Evolutionary conservation across 768 basidiomycete genomes (phyloP), one percentile per base, ranked within the genome.

Genomic region (Suillus paluster): DNA sequence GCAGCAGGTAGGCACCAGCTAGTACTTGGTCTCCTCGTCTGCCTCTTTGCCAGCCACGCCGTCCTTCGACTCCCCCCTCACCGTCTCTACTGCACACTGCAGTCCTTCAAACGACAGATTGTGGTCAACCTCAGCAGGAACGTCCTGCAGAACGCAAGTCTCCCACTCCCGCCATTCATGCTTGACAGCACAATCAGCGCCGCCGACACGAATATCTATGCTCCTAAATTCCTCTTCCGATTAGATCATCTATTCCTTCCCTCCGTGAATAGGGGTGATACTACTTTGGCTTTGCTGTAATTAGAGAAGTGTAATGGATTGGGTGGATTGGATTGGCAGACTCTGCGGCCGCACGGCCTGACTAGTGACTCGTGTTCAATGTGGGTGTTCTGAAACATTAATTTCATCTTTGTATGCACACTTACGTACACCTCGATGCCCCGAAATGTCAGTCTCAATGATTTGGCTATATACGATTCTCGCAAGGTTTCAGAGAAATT

Each of bases 181-280:
- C 91, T 92, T 74, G 88, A 93, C 73, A 71, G 80, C 33, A 80
- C 85, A 34, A 79, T 93, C 54, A n/a, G 84, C 89, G 45, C 80
- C 80, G 52, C 84, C 84, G 64, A 89, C 9, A 55, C 23, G 36
- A 39, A 38, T 25, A 23, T 15, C 4, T 42, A 90, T 92, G 10
- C 73, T 92, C 57, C 73, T 89, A n/a, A n/a, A n/a, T 58, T 88
- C 91, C 19, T 86, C 90, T 48, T 48, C 17, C 17, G 7, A n/a
- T n/a, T n/a, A n/a, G n/a, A n/a, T n/a, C n/a, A n/a, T n/a, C n/a
- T n/a, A n/a, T n/a, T n/a, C n/a, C n/a, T n/a, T n/a, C n/a, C n/a
- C n/a, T n/a, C n/a, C n/a, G n/a, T n/a, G n/a, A n/a, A n/a, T n/a
- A n/a, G n/a, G n/a, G n/a, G n/a, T n/a, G n/a, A n/a, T n/a, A n/a